Percentiles rank a stretch among this genome's conserved stretches.
Evolutionary conservation across 2,329 filamentous ascomycete species (phyloP).

Genomic region (Polychaeton citri): DNA sequence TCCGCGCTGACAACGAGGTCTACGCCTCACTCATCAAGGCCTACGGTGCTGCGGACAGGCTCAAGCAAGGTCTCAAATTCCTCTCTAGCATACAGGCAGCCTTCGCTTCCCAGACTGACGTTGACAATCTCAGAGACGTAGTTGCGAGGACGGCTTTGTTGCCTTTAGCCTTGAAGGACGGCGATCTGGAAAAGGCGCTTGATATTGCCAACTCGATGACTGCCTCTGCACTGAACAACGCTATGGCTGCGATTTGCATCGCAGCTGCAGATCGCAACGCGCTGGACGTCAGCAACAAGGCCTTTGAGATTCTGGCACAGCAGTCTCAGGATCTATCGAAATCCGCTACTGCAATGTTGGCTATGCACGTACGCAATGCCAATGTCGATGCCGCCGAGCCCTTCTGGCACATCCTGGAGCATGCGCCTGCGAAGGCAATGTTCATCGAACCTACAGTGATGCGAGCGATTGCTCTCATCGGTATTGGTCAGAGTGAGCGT

Average conservation of each 20-base stretch:
- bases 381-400: conserved; percentile 63
- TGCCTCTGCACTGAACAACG: conserved; percentile 43
- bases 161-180: conserved; percentile 58
- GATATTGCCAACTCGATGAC: conserved; percentile 53
- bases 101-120: conserved; percentile 30
- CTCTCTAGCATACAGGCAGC: conserved; percentile 61
- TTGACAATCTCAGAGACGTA: conserved; percentile 47
- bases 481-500: conserved; percentile 71
- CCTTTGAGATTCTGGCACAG: conserved; percentile 37
- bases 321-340: conserved; percentile 32
- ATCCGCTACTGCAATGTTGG: conserved; percentile 68
- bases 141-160: conserved; percentile 66
- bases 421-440: conserved; percentile 45
- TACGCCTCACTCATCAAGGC: conserved; percentile 88
- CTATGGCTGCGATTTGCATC: conserved; percentile 61
- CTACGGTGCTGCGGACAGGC: conserved; percentile 69
- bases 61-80: conserved; percentile 73
- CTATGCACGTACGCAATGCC: conserved; percentile 71
- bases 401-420: conserved; percentile 65
- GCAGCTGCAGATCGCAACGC: conserved; percentile 70
- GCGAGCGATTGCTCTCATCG: conserved; percentile 79
- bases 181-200: conserved; percentile 60
- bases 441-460: conserved; percentile 83
- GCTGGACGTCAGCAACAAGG: conserved; percentile 49
- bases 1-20: conserved; percentile 67